Conservation (phyloP, 225 moss, liverwort and hornwort species). For the Ulota crispa region DNA sequence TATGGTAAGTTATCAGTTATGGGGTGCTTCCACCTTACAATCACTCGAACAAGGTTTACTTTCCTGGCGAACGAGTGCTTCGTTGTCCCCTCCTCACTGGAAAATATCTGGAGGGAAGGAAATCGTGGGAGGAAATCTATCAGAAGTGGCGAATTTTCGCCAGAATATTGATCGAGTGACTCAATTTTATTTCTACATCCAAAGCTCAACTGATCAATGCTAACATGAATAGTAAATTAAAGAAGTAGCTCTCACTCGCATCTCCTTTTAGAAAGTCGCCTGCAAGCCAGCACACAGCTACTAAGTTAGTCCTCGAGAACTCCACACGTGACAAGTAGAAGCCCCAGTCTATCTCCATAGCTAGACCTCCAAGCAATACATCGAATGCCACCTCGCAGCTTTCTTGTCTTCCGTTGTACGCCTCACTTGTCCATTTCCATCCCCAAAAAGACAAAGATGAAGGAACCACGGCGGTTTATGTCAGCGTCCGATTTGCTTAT, state of each 20-base stretch:
- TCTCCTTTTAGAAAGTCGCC: neutral
- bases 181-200: no score
- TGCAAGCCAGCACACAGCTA: neutral
- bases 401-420: no score
- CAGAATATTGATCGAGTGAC: no score
- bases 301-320: neutral
- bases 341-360: neutral
- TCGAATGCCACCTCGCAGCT: neutral
- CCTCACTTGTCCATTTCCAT: neutral
- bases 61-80: no score
- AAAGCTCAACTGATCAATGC: neutral
- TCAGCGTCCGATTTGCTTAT: neutral
- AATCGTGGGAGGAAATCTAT: no score
- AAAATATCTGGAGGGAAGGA: no score
- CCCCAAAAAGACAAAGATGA: neutral
- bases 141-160: no score
- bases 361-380: neutral
- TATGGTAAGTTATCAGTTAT: no score
- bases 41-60: no score
- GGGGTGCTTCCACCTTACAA: no score
- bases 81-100: no score
- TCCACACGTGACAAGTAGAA: slow-evolving; percentile 25
- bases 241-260: neutral
- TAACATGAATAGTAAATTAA: neutral
- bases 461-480: neutral